phyloP scores from a whole-genome alignment of 176 grass and related monocot genomes.

The Hsuehochloa calcarea region DNA sequence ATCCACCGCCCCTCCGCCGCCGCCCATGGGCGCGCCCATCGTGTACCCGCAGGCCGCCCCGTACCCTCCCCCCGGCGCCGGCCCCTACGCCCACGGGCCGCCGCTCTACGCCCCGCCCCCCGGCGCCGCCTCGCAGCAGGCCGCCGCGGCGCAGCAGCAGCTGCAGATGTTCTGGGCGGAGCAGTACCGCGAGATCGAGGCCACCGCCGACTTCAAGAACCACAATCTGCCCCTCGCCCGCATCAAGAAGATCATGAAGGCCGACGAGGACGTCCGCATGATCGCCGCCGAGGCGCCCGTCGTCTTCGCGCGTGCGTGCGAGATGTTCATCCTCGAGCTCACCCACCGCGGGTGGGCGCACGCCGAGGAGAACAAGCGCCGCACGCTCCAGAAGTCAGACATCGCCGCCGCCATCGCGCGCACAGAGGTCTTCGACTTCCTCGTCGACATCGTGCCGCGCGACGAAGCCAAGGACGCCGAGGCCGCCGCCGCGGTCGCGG shows the following conservation, averaged over 20 bases:
- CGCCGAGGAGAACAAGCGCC: slow-evolving; percentile 96
- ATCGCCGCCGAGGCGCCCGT: slow-evolving; percentile 96
- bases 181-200: slow-evolving; percentile 88
- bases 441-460: slow-evolving; percentile 85
- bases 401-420: slow-evolving; percentile 87
- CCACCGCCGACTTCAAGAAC: slow-evolving; percentile 81
- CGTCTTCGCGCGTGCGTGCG: slow-evolving; percentile 88
- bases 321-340: slow-evolving; percentile 98
- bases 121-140: slow-evolving; percentile 36
- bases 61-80: not conserved
- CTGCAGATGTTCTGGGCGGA: slow-evolving; percentile 87
- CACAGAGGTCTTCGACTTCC: slow-evolving; percentile 98
- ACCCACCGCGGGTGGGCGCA: slow-evolving; percentile 89
- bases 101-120: slow-evolving; percentile 37
- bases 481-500: slow-evolving; percentile 35
- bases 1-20: slow-evolving; percentile 46
- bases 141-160: slow-evolving; percentile 49
- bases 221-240: slow-evolving; percentile 92
- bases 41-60: slow-evolving; percentile 29
- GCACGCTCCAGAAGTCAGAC: slow-evolving; percentile 95
- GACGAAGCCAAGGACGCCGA: slow-evolving; percentile 87
- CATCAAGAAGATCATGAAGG: slow-evolving; percentile 99
- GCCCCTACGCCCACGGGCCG: slow-evolving; percentile 40
- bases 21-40: slow-evolving; percentile 45
- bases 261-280: slow-evolving; percentile 96